phyloP scores from a whole-genome alignment of 495 filamentous ascomycete species.

The Massariosphaeria phaeospora region DNA sequence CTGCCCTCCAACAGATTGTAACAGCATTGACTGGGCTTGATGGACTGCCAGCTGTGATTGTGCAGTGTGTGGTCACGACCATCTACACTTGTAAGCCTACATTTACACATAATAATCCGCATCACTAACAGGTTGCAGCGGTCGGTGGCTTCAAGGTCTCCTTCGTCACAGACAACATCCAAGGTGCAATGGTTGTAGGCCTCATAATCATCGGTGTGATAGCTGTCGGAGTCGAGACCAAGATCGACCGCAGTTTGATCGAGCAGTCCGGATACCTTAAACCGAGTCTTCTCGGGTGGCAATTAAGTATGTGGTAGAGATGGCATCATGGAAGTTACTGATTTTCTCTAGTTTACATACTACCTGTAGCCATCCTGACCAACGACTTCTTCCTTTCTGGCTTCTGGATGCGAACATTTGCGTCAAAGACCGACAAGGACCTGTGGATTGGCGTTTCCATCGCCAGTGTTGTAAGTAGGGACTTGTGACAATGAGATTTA shows the following conservation, averaged over 20 bases:
- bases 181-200: conserved; percentile 65
- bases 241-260: conserved; percentile 62
- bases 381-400: conserved; percentile 75
- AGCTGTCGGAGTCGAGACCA: conserved; percentile 63
- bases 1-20: conserved; percentile 67
- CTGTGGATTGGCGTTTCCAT: conserved; percentile 64
- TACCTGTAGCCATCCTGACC: conserved; percentile 67
- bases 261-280: conserved; percentile 56
- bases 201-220: conserved; percentile 66
- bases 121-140: conserved; percentile 42
- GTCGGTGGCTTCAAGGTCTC: conserved; percentile 72
- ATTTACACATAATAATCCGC: background rate
- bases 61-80: conserved; percentile 65
- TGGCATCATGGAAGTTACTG: too few species aligned
- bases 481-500: background rate
- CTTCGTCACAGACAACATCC: conserved; percentile 72
- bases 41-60: conserved; percentile 66
- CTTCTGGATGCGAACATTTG: conserved; percentile 79
- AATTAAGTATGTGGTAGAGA: too few species aligned
- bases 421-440: conserved; percentile 68
- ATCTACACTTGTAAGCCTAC: conserved; percentile 64
- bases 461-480: conserved; percentile 47
- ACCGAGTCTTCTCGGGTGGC: conserved; percentile 63
- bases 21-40: conserved; percentile 65
- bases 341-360: too few species aligned